Conservation (phyloP, 169 alveolate genomes). For the Pseudocohnilembus persalinus region DNA sequence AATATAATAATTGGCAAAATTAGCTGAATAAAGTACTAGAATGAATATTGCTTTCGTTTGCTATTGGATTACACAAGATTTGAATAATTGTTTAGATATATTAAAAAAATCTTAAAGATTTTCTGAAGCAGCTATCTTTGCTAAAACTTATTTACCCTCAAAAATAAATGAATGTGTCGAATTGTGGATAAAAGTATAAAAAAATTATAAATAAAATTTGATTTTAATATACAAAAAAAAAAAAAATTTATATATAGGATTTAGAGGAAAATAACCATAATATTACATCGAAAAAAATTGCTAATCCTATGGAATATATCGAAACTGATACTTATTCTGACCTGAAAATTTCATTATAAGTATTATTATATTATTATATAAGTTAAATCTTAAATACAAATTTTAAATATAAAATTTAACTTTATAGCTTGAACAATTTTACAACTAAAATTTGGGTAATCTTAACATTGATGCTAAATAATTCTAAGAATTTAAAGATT, state of each 20-base stretch:
- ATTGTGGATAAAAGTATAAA: slow-evolving; percentile 70
- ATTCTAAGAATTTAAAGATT: neutral
- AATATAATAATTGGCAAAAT: slow-evolving; percentile 62
- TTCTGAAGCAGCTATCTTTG: slow-evolving; percentile 88
- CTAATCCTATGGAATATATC: slow-evolving; percentile 43
- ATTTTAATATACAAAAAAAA: neutral
- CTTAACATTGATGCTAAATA: neutral
- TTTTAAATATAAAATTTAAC: neutral
- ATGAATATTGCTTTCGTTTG: slow-evolving; percentile 83
- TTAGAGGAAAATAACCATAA: slow-evolving; percentile 19
- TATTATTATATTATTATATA: neutral
- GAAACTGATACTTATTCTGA: slow-evolving; percentile 24
- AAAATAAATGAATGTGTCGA: slow-evolving; percentile 62
- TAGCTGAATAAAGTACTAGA: slow-evolving; percentile 57
- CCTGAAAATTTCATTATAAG: slow-evolving; percentile 5
- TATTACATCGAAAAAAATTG: slow-evolving; percentile 28
- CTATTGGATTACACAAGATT: slow-evolving; percentile 57
- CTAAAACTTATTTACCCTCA: slow-evolving; percentile 86
- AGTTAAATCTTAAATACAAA: neutral
- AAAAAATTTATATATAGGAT: neutral
- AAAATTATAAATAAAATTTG: neutral
- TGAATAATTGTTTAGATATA: slow-evolving; percentile 70
- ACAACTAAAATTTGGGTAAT: too few relatives aligned
- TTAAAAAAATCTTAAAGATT: slow-evolving; percentile 70
- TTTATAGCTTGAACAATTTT: neutral